Evolutionary conservation across 345 rosid species (phyloP).

Genomic region (Hibiscus tridactylites): DNA sequence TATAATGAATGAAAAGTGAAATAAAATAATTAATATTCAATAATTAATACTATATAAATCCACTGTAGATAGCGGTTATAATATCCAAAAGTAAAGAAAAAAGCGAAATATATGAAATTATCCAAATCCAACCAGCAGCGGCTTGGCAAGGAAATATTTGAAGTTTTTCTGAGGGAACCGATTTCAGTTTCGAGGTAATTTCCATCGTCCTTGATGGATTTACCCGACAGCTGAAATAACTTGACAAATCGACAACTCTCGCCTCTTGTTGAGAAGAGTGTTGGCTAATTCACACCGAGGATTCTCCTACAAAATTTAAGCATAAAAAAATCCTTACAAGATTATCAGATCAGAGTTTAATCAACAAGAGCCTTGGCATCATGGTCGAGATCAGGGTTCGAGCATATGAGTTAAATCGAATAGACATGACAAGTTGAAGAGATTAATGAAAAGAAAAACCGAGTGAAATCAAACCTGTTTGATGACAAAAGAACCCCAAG

Average conservation of each 20-base stretch:
- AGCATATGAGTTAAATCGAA: too few relatives aligned
- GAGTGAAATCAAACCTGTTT: constrained; percentile 51
- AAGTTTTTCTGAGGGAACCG: background rate
- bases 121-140: background rate
- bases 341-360: background rate
- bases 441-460: background rate
- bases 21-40: too few relatives aligned
- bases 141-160: background rate
- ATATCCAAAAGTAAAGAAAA: too few relatives aligned
- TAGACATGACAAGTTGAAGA: too few relatives aligned
- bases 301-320: too few relatives aligned
- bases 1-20: too few relatives aligned
- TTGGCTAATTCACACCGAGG: constrained; percentile 34
- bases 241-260: constrained; percentile 34
- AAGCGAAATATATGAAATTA: too few relatives aligned
- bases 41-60: too few relatives aligned
- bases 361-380: background rate
- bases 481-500: constrained; percentile 72
- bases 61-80: too few relatives aligned
- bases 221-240: constrained; percentile 50
- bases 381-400: too few relatives aligned
- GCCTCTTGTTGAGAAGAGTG: constrained; percentile 6
- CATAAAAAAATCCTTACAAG: too few relatives aligned
- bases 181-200: background rate
- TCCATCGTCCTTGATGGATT: constrained; percentile 8